Base-by-base conservation (phyloP, 192 early-diverging fungal species). In the Chytriomyces sp. region DNA sequence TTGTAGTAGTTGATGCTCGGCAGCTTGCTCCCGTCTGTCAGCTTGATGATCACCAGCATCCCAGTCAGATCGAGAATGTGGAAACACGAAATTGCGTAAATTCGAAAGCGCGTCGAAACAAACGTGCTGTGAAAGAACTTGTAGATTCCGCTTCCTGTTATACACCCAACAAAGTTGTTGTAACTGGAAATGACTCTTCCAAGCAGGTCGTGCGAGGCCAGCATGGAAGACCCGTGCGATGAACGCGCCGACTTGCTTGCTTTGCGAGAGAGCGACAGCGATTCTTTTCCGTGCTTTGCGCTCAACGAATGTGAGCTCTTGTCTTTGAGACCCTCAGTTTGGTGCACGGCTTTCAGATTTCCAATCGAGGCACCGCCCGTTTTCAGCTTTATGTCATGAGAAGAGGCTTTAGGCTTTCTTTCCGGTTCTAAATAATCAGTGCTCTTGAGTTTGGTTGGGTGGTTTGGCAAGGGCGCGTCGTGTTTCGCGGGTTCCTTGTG, bases 1-100 rank as follows among this genome's bases (percentile, higher is more conserved):
- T 75, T 75, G 64, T 75, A 64, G 46, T 48, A 66, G 23, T 50
- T 64, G 26, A 75, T 75, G 26, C 10, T 50, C 13, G 73, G 64
- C 9, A 75, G 48, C 28, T 23, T 49, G 44, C 11, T 7, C 7
- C 64, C 73, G 7, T 65, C 24, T 6, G 60, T 50, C 23, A 65
- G 47, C 45, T 50, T 23, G 16, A 75, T 26, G 5, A 65, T 28
- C 9, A 75, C 35, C 3, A 35, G 16, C 9, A 35, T 62, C 24
- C 8, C 63, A 18, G 20, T 8, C 18, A 53, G 8, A 11, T 60
- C 20, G 13, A 66, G 26, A 9, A 44, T 23, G 43, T 75, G 53
- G 48, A 75, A 75, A 24, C 20, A 13, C 16, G 64, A 60, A 66
- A n/a, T 23, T 7, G 49, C 43, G 45, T 75, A 66, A 26, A 75